Conservation (phyloP, 139 green algal species). For the Microglena sp. region DNA sequence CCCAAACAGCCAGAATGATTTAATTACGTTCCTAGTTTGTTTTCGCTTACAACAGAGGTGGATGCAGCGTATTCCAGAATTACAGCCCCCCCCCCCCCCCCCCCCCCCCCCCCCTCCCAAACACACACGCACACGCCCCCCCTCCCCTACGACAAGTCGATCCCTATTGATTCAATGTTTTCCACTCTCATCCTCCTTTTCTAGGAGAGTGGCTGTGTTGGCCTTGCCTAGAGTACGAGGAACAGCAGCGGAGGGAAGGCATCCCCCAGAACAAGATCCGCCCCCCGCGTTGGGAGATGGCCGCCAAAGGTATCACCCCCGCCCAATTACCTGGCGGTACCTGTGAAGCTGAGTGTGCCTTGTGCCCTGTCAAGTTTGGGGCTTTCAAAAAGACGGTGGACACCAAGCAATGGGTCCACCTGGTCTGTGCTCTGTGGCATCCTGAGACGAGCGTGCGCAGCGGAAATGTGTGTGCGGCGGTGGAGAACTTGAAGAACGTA, state of each 20-base stretch:
- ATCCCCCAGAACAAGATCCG: constrained; percentile 50
- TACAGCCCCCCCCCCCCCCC: too few relatives aligned
- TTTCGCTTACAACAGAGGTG: too few relatives aligned
- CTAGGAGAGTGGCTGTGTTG: constrained; percentile 82
- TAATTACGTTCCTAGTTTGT: too few relatives aligned
- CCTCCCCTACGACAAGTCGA: background rate
- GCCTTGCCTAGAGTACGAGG: constrained; percentile 72
- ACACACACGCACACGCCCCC: background rate
- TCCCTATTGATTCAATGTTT: background rate
- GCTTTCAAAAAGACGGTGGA: constrained; percentile 19
- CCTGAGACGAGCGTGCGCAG: constrained; percentile 27
- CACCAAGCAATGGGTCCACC: constrained; percentile 55
- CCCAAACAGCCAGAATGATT: too few relatives aligned
- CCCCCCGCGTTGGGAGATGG: constrained; percentile 51
- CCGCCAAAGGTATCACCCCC: constrained; percentile 3
- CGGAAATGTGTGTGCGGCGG: constrained; percentile 17
- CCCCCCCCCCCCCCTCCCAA: too few relatives aligned
- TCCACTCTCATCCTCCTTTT: background rate
- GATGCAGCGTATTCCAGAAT: too few relatives aligned
- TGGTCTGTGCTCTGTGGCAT: constrained; percentile 58
- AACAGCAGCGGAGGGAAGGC: constrained; percentile 27
- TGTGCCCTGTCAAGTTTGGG: constrained; percentile 66
- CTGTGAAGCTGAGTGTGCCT: constrained; percentile 37
- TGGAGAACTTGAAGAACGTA: constrained; percentile 34
- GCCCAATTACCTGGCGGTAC: constrained; percentile 50